Conservation (phyloP, 2,329 filamentous ascomycete species). For the Fusarium sarcochroum region DNA sequence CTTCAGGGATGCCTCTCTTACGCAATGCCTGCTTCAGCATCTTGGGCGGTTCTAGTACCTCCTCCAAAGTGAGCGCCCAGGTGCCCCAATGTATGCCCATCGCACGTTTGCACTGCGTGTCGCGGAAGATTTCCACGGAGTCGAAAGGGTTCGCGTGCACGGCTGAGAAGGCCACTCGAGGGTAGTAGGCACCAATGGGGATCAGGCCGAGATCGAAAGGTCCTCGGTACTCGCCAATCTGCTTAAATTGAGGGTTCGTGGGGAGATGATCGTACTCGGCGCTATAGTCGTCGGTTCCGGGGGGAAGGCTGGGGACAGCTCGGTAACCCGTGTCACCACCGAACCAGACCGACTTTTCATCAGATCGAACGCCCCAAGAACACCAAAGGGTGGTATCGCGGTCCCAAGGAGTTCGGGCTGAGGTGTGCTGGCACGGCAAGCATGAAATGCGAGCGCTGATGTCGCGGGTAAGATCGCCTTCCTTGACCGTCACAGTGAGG, state of each 20-base stretch:
- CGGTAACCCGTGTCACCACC: conserved; percentile 94
- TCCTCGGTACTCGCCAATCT: conserved; percentile 84
- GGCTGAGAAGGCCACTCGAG: conserved; percentile 78
- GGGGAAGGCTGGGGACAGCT: conserved; percentile 75
- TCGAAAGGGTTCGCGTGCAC: conserved; percentile 92
- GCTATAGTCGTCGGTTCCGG: conserved; percentile 77
- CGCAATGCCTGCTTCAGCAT: conserved; percentile 80
- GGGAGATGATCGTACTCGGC: conserved; percentile 76
- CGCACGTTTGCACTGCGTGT: conserved; percentile 82
- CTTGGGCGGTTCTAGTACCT: conserved; percentile 84
- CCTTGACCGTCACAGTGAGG: conserved; percentile 67
- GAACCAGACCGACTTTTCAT: conserved; percentile 86
- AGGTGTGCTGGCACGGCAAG: conserved; percentile 87
- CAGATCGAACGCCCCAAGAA: conserved; percentile 84
- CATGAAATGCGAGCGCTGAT: conserved; percentile 83
- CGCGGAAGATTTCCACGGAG: conserved; percentile 88
- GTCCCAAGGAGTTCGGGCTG: conserved; percentile 77
- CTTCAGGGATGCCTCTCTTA: conserved; percentile 75
- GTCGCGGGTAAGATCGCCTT: conserved; percentile 49
- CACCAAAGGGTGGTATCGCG: conserved; percentile 86
- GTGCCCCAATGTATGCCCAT: conserved; percentile 95
- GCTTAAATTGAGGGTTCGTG: conserved; percentile 84
- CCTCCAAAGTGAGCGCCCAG: conserved; percentile 88
- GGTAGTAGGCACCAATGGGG: conserved; percentile 91
- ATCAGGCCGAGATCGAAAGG: conserved; percentile 94